A percentile compares a stretch with the other conserved stretches of the same genome.
Evolutionary conservation across 495 filamentous ascomycete species (phyloP).

Genomic region (Aspergillus bertholletiae): DNA sequence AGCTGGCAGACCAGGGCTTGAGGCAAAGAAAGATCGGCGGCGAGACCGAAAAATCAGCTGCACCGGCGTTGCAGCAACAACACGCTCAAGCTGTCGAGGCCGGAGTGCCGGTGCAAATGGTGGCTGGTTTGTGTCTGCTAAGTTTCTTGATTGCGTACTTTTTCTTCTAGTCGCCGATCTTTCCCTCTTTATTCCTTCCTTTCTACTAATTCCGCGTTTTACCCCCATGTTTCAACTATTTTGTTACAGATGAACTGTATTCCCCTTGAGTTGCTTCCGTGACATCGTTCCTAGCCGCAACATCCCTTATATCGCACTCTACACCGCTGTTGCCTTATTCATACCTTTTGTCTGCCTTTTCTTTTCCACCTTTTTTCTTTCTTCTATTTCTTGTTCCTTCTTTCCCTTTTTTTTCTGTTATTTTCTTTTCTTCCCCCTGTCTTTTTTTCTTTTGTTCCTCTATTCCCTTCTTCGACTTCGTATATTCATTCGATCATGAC

Average conservation of each 20-base stretch:
- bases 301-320: conserved; percentile 13
- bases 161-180: conserved; percentile 66
- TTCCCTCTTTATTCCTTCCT: conserved; percentile 15
- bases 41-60: conserved; percentile 40
- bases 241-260: conserved; percentile 20
- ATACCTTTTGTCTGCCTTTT: not conserved
- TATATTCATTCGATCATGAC: conserved; percentile 6
- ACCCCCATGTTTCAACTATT: conserved; percentile 10
- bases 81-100: conserved; percentile 46
- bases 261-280: conserved; percentile 12
- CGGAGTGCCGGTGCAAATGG: conserved; percentile 84
- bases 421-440: conserved; percentile 1
- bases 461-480: not conserved
- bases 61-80: conserved; percentile 45
- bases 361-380: conserved; percentile 3
- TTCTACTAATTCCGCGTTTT: conserved; percentile 1
- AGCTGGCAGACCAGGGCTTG: conserved; percentile 65
- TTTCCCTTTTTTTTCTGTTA: conserved; percentile 2
- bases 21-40: conserved; percentile 59
- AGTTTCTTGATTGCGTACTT: conserved; percentile 93
- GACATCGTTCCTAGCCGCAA: conserved; percentile 11
- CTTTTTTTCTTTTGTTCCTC: not conserved
- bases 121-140: conserved; percentile 77
- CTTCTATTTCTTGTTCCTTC: not conserved
- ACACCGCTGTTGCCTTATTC: not conserved